Evolutionary conservation across 2,329 filamentous ascomycete species (phyloP), one percentile per base, ranked within the genome.

Genomic region (Epichloe hybrida): DNA sequence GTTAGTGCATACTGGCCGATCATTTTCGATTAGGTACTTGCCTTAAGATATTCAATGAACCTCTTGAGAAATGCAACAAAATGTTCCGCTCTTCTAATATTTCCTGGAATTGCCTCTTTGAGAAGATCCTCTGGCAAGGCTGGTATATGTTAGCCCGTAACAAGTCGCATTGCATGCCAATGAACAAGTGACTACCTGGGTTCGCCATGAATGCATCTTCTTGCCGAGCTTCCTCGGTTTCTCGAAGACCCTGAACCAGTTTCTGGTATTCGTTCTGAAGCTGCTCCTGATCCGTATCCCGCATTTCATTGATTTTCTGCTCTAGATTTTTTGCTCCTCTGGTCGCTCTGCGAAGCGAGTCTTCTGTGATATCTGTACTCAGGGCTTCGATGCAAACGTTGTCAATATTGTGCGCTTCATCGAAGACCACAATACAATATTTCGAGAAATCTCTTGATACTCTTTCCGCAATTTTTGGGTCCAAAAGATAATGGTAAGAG

Each of bases 371-470:
- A 61, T 98, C 93, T 41, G 95, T 97, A 62, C 93, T 98, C 12
- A 97, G 72, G 2, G 93, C 91, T 64, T 98, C 93, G 58, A 98
- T 98, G 65, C 94, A 98, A 53, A 98, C 93, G 64, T 98, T 98
- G 75, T 98, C 93, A 59, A 98, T 98, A 63, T 98, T 98, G 71
- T 98, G 93, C 13, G 93, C 93, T 67, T 98, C 93, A 62, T 98
- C 93, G 57, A 98, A 98, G 3, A 98, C 93, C 20, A 98, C 88
- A 49, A 98, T 98, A 65, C 90, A 96, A 66, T 98, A 93, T 60
- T 96, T 96, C 0, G 93, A 96, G 11, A 98, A 79, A 62, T 98
- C 93, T 66, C 86, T 89, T 0, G 93, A 97, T 2, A 97, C 90
- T 52, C 91, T 72, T 64, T 98, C 93, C 12, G 93, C 93, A 60